These are phyloP conservation scores for Xylaria grammica DNA, from an alignment of 495 filamentous ascomycete species.

Conservation along the genomic window DNA sequence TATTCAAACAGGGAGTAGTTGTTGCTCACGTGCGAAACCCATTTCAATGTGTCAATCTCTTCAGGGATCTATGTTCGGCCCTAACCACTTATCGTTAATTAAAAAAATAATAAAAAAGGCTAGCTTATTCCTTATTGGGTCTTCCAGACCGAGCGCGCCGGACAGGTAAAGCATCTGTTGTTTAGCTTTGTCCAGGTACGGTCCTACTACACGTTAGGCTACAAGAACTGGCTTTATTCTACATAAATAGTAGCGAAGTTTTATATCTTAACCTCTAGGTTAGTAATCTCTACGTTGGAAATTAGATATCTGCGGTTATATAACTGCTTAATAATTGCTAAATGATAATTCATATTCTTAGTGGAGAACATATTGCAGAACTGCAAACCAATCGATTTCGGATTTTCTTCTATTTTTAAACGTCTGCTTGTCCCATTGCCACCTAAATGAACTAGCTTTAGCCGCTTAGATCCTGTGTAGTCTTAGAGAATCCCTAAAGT, in stretches of 20 bases:
- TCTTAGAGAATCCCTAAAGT: slow-evolving; percentile 18
- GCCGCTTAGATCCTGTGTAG: slow-evolving; percentile 13
- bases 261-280: slow-evolving; percentile 18
- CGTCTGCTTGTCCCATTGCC: slow-evolving; percentile 19
- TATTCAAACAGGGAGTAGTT: slow-evolving; percentile 11
- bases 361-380: slow-evolving; percentile 20
- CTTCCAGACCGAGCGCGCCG: slow-evolving; percentile 3
- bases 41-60: background rate
- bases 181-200: slow-evolving; percentile 13
- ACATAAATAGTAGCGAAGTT: slow-evolving; percentile 16
- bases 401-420: background rate
- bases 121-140: too few relatives aligned
- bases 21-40: slow-evolving; percentile 13
- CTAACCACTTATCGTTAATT: background rate
- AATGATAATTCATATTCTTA: slow-evolving; percentile 20
- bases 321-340: slow-evolving; percentile 19
- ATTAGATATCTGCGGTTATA: slow-evolving; percentile 19
- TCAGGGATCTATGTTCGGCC: background rate
- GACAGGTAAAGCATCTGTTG: slow-evolving; percentile 11
- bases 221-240: slow-evolving; percentile 15
- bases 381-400: slow-evolving; percentile 20
- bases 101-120: too few relatives aligned
- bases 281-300: slow-evolving; percentile 17
- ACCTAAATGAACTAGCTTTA: slow-evolving; percentile 14
- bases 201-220: background rate